Percentiles rank a stretch among this genome's conserved stretches.
Evolutionary conservation across 1,139 yeast species (phyloP).

Genomic region (Geotrichum aggregatum): DNA sequence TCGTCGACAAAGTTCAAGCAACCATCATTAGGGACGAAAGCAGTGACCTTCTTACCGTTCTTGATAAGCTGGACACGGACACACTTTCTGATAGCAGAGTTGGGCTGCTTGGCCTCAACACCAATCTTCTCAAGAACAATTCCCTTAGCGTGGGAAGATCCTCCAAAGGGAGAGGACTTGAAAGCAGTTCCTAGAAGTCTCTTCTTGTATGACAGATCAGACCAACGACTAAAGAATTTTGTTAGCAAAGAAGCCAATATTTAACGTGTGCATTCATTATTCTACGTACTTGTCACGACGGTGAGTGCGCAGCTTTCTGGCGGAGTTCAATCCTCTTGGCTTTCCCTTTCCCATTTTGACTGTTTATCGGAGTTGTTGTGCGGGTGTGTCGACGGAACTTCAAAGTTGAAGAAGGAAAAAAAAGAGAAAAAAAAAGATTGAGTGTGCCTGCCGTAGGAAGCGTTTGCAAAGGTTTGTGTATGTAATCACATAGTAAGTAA

Average conservation of each 20-base stretch:
- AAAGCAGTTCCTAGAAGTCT: conserved; percentile 98
- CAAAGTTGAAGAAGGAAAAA: conserved; percentile 8
- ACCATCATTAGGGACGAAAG: conserved; percentile 99
- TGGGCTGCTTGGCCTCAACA: conserved; percentile 99
- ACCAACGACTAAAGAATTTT: conserved; percentile 72
- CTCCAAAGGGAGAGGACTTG: conserved; percentile 99
- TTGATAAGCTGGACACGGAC: conserved; percentile 99
- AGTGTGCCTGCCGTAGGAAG: conserved; percentile 1
- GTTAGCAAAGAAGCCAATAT: conserved; percentile 12
- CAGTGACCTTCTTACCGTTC: conserved; percentile 99
- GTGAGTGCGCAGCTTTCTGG: conserved; percentile 99
- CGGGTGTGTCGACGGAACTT: conserved; percentile 22
- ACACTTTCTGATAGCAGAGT: conserved; percentile 99
- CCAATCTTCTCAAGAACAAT: conserved; percentile 99
- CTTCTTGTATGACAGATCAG: conserved; percentile 96
- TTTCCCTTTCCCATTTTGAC: conserved; percentile 77
- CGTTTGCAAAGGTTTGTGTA: background rate
- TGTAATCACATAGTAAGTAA: background rate
- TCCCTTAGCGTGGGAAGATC: conserved; percentile 99
- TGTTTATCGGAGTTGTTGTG: conserved; percentile 15
- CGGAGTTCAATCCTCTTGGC: conserved; percentile 99
- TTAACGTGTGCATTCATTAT: background rate
- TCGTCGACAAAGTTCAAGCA: conserved; percentile 99
- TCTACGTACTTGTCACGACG: conserved; percentile 84
- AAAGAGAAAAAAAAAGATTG: conserved; percentile 6